Evolutionary conservation across 2,329 filamentous ascomycete genomes (phyloP).

Genomic region (Paracamarosporium sp.): DNA sequence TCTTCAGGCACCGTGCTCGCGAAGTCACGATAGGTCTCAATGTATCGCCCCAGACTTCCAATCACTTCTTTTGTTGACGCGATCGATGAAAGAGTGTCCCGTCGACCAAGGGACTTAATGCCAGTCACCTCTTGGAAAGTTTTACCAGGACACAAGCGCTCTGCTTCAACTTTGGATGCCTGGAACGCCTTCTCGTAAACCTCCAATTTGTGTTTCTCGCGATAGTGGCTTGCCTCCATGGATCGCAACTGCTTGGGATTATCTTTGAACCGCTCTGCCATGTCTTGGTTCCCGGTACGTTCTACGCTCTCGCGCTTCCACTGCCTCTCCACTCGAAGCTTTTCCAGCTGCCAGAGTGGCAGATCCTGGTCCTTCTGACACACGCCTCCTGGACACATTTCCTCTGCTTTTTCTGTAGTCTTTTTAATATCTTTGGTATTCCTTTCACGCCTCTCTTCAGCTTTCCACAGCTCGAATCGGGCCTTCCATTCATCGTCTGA

Average conservation of each 20-base stretch:
- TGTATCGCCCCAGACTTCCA: background rate
- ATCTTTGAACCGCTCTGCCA: background rate
- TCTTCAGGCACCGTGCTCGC: background rate
- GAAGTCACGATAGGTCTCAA: background rate
- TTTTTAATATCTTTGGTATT: background rate
- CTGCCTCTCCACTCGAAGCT: constrained; percentile 1
- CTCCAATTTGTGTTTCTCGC: background rate
- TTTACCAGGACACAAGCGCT: constrained; percentile 1
- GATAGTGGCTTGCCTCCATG: background rate
- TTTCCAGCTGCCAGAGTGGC: constrained; percentile 8
- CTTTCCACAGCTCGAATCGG: constrained; percentile 3
- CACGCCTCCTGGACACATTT: constrained; percentile 8
- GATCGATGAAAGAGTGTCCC: constrained; percentile 1
- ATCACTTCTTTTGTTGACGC: background rate
- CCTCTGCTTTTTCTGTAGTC: constrained; percentile 1
- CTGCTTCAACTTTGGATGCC: background rate
- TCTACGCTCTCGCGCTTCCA: background rate
- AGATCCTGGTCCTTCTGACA: constrained; percentile 5
- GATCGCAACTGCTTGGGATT: background rate
- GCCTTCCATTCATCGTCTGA: constrained; percentile 2
- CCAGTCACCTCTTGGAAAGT: constrained; percentile 4
- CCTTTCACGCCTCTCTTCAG: background rate
- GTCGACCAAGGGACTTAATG: constrained; percentile 1
- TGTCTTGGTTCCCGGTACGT: background rate
- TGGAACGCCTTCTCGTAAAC: background rate